Percentiles rank a stretch among this genome's conserved stretches.
Conservation (phyloP, 2,329 filamentous ascomycete species). For the Sarocladiaceae sp. region DNA sequence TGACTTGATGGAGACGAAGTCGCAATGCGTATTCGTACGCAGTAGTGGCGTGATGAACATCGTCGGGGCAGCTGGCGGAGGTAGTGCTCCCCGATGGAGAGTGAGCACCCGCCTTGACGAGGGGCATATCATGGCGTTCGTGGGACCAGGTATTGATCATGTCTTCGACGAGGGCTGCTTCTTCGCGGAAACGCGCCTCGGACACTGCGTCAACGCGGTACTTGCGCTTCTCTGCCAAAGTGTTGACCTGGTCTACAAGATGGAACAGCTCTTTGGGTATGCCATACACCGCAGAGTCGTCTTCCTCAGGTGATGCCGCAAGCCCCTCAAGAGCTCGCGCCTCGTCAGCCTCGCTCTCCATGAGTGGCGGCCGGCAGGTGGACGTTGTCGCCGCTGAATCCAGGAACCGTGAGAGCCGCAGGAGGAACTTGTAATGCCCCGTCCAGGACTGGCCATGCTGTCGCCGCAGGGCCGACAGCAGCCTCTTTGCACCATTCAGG, state of each 20-base stretch:
- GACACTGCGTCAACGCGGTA: slow-evolving; percentile 24
- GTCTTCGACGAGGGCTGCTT: slow-evolving; percentile 25
- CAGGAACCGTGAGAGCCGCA: slow-evolving; percentile 26
- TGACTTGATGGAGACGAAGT: slow-evolving; percentile 36
- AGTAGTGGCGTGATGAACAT: slow-evolving; percentile 29
- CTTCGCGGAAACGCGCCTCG: slow-evolving; percentile 24
- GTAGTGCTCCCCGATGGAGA: not conserved
- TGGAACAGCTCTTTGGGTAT: slow-evolving; percentile 32
- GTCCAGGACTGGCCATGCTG: slow-evolving; percentile 26
- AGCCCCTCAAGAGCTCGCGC: slow-evolving; percentile 21
- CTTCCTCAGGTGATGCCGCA: slow-evolving; percentile 21
- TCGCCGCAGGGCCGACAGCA: slow-evolving; percentile 28
- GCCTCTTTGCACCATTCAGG: slow-evolving; percentile 34
- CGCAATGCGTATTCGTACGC: slow-evolving; percentile 38
- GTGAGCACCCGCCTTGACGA: not conserved
- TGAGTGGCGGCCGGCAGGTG: slow-evolving; percentile 28
- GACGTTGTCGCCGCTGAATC: slow-evolving; percentile 29
- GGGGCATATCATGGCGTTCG: slow-evolving; percentile 13
- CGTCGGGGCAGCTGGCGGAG: slow-evolving; percentile 12
- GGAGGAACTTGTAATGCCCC: slow-evolving; percentile 33
- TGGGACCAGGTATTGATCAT: slow-evolving; percentile 33
- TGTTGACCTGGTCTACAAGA: slow-evolving; percentile 28
- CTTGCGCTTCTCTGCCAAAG: slow-evolving; percentile 26
- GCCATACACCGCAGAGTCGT: slow-evolving; percentile 29
- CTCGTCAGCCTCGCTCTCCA: slow-evolving; percentile 26